A percentile compares a stretch with the other conserved stretches of the same genome.
These are phyloP conservation scores for Mycena maculata DNA, from an alignment of 768 basidiomycete species.

Conservation along the genomic window DNA sequence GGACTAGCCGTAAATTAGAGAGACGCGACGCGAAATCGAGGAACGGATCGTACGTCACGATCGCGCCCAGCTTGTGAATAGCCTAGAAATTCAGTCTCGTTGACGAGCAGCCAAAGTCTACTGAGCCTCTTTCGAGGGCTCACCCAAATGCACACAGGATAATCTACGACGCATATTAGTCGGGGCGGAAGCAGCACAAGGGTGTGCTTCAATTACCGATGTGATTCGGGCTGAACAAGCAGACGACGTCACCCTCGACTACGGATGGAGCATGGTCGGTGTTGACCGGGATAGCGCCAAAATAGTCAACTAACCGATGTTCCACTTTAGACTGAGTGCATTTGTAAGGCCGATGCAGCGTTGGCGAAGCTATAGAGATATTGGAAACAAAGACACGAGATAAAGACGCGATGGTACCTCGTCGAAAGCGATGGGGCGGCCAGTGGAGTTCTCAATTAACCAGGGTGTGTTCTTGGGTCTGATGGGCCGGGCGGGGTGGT, in stretches of 20 bases:
- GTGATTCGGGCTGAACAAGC: constrained; percentile 74
- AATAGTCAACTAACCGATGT: constrained; percentile 52
- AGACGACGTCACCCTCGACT: constrained; percentile 68
- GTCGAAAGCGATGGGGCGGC: constrained; percentile 53
- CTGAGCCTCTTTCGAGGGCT: no score
- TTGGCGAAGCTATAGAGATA: constrained; percentile 45
- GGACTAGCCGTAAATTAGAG: constrained; percentile 52
- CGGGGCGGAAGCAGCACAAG: neutral
- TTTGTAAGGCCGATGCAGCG: constrained; percentile 67
- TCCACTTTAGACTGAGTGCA: constrained; percentile 59
- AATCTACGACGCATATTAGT: constrained; percentile 53
- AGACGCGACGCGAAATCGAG: constrained; percentile 14
- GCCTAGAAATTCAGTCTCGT: no score
- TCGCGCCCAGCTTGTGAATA: constrained; percentile 65
- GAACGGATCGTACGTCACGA: constrained; percentile 60
- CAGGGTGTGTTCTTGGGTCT: constrained; percentile 61
- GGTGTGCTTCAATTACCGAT: constrained; percentile 54
- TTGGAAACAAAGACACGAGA: neutral
- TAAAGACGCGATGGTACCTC: constrained; percentile 54
- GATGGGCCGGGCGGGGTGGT: constrained; percentile 56
- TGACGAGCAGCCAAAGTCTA: no score
- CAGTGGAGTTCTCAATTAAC: constrained; percentile 69
- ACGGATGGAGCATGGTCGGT: constrained; percentile 11
- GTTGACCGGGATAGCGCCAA: neutral
- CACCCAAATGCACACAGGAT: constrained; percentile 67